Base-by-base conservation (phyloP, 164 flowering plant genomes). In the Litsea cubeba region DNA sequence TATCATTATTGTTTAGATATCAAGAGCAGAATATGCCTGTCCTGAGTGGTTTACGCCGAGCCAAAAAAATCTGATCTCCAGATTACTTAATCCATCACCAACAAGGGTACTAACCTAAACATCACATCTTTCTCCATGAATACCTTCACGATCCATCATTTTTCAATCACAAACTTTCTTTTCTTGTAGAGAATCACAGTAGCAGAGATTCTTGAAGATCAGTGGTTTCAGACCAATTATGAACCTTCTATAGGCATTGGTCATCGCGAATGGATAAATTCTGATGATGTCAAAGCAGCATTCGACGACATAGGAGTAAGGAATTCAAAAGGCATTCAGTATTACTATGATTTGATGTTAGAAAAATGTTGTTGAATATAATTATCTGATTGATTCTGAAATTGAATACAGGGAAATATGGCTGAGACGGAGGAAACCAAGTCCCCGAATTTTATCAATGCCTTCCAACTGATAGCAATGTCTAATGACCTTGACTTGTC, bases 201-300 rank as follows among this genome's bases (percentile, higher is more conserved):
- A 67, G 79, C 85, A 50, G 91, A 86, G 72, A 89, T 92, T 69
- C 73, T 85, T 12, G 88, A 89, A 76, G 84, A 89, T 77, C 77
- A 82, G 64, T 91, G 94, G 94, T 87, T 90, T 74, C 86, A 83
- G 75, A 81, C 20, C 51, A 75, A 82, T 74, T 90, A 89, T 68
- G 65, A 77, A 70, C 89, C 88, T 68, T 71, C 83, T 32, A 70
- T 65, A 46, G 85, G 79, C 35, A 70, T 75, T 23, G 76, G 81
- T 22, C 62, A 71, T 28, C 78, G 85, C 5, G 83, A 78, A 65
- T 71, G 78, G 75, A 79, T 82, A 65, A 65, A 70, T 72, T 62
- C 80, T 71, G 88, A 88, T 66, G 90, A 90, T 71, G 80, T 81
- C 63, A 77, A 77, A 32, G 83, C 84, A 60, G 88, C 88, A 75